Base-by-base conservation (phyloP, 495 filamentous ascomycete genomes). In the Gamarada debralockiae region DNA sequence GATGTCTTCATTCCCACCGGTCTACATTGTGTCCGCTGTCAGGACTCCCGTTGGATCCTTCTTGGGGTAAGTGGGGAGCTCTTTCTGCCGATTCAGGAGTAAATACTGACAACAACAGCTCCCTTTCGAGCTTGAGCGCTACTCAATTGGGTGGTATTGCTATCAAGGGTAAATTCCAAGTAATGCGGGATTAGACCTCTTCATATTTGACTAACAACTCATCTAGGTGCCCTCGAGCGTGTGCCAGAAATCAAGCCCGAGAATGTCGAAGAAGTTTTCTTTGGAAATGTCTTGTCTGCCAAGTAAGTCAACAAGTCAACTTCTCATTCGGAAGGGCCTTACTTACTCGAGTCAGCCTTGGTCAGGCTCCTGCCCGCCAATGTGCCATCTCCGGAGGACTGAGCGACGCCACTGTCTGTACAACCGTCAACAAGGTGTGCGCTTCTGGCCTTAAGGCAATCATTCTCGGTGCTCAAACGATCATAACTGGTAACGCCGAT, bases 391-490 rank as follows among this genome's bases (percentile, higher is more conserved):
- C 80, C 59, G 93, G 90, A 57, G 93, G 93, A 44, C 85, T 98
- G 50, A 68, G 79, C 2, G 74, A 93, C 15, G 75, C 78, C 13
- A 87, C 85, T 46, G 82, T 96, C 62, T 87, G 84, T 73, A 97
- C 95, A 37, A 95, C 91, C 24, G 80, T 98, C 52, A 98, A 97
- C 84, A 98, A 98, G 74, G 93, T 98, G 62, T 98, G 93, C 79
- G 93, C 93, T 51, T 96, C 90, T 41, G 81, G 83, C 37, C 64
- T 96, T 63, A 98, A 98, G 74, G 90, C 93, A 54, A 85, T 97
- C 69, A 92, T 96, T 58, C 80, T 98, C 50, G 95, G 87, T 45
- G 86, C 93, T 22, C 93, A 97, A 74, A 96, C 90, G 56, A 97
- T 98, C 69, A 90, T 96, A 63, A 95, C 90, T 25, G 92, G 93